These are phyloP conservation scores for Bruguiera gymnorhiza DNA, from an alignment of 345 rosid species.

Conservation along the genomic window DNA sequence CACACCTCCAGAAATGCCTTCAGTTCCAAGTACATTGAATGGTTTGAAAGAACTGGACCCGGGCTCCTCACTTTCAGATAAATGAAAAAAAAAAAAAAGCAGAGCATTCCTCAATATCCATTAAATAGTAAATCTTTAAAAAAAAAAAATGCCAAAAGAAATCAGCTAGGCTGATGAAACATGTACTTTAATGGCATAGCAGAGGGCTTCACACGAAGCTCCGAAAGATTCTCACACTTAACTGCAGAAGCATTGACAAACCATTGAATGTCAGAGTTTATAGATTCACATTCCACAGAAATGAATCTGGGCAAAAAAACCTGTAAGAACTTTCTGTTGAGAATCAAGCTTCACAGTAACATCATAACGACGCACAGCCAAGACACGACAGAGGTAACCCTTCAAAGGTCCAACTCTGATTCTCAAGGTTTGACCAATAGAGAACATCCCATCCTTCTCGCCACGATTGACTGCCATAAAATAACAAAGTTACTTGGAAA, in stretches of 20 bases:
- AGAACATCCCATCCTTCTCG: slow-evolving; percentile 60
- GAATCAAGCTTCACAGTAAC: slow-evolving; percentile 94
- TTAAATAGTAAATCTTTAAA: slow-evolving; percentile 5
- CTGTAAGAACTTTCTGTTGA: slow-evolving; percentile 76
- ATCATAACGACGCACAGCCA: slow-evolving; percentile 70
- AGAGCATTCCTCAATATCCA: slow-evolving; percentile 24
- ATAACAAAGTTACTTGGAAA: slow-evolving; percentile 22
- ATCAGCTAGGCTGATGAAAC: slow-evolving; percentile 9
- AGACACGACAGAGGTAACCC: slow-evolving; percentile 89
- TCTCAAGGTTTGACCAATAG: slow-evolving; percentile 88
- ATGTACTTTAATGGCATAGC: slow-evolving; percentile 42
- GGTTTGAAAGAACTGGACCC: slow-evolving; percentile 56
- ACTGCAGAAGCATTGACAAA: slow-evolving; percentile 45
- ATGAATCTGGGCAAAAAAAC: slow-evolving; percentile 30
- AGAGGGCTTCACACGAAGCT: slow-evolving; percentile 72
- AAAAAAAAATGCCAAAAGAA: background rate
- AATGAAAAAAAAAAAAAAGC: slow-evolving; percentile 18
- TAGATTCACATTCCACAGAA: slow-evolving; percentile 6
- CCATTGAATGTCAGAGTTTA: slow-evolving; percentile 14
- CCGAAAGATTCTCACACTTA: slow-evolving; percentile 81
- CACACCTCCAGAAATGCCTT: slow-evolving; percentile 68
- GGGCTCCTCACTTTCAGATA: slow-evolving; percentile 52
- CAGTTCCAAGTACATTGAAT: slow-evolving; percentile 65
- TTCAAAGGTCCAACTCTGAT: slow-evolving; percentile 87
- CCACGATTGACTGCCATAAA: slow-evolving; percentile 64